phyloP scores from a whole-genome alignment of 495 filamentous ascomycete genomes.

The Hypoxylon trugodes region DNA sequence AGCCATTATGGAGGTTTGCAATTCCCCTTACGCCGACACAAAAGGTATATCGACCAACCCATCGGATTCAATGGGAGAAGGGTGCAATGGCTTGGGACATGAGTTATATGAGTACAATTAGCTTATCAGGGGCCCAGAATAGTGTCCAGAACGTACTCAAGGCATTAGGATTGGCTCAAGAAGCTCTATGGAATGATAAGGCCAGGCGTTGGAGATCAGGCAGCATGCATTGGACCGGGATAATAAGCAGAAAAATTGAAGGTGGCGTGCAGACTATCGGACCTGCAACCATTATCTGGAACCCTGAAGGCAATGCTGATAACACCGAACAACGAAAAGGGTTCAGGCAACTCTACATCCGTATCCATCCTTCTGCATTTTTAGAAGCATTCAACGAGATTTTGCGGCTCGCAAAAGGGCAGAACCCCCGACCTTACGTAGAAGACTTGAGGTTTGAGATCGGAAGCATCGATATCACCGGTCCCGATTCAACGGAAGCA shows the following conservation, averaged over 20 bases:
- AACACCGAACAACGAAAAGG: slow-evolving; percentile 46
- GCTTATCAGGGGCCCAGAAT: slow-evolving; percentile 71
- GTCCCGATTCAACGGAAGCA: slow-evolving; percentile 84
- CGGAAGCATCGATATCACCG: slow-evolving; percentile 89
- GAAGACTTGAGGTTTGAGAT: slow-evolving; percentile 94
- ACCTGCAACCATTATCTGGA: slow-evolving; percentile 81
- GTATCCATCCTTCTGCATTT: slow-evolving; percentile 90
- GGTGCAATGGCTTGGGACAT: slow-evolving; percentile 85
- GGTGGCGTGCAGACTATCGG: slow-evolving; percentile 68
- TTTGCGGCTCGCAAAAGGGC: slow-evolving; percentile 71
- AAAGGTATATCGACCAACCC: slow-evolving; percentile 88
- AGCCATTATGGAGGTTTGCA: slow-evolving; percentile 89
- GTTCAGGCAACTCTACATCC: slow-evolving; percentile 71
- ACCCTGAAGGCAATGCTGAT: slow-evolving; percentile 37
- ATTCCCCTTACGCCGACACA: slow-evolving; percentile 83
- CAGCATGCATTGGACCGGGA: slow-evolving; percentile 71
- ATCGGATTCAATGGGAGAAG: slow-evolving; percentile 72
- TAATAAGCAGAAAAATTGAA: slow-evolving; percentile 67
- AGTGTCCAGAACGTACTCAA: slow-evolving; percentile 72
- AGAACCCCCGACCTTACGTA: slow-evolving; percentile 76
- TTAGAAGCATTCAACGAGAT: slow-evolving; percentile 82
- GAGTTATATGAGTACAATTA: slow-evolving; percentile 92
- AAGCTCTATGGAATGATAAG: slow-evolving; percentile 65
- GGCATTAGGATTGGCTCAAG: slow-evolving; percentile 66
- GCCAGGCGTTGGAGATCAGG: slow-evolving; percentile 80